Evolutionary conservation across 1,139 yeast species (phyloP).

Genomic region (Kodamaea alishanica): DNA sequence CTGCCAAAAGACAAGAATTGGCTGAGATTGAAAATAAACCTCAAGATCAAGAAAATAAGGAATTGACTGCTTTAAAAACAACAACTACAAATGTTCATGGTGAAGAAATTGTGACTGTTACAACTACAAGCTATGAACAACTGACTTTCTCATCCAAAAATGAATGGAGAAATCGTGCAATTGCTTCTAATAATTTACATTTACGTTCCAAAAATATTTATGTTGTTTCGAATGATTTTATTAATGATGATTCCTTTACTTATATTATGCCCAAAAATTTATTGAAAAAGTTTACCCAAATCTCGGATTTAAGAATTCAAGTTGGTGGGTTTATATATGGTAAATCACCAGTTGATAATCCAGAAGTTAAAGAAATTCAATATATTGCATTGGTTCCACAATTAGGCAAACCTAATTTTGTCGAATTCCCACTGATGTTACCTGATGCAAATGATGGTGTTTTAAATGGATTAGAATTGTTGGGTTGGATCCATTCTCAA

Average conservation of each 20-base stretch:
- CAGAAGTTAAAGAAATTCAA: conserved; percentile 70
- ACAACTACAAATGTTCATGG: conserved; percentile 91
- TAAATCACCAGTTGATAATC: conserved; percentile 63
- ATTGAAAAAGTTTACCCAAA: conserved; percentile 70
- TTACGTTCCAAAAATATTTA: conserved; percentile 74
- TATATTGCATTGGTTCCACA: conserved; percentile 85
- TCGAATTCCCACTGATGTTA: conserved; percentile 54
- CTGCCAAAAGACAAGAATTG: conserved; percentile 71
- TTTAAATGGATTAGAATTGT: conserved; percentile 50
- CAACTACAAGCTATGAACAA: conserved; percentile 87
- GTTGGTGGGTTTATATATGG: conserved; percentile 84
- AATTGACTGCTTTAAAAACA: conserved; percentile 75
- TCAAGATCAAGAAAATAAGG: conserved; percentile 33
- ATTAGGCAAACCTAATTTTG: conserved; percentile 65
- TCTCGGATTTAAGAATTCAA: conserved; percentile 79
- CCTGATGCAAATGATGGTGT: conserved; percentile 41
- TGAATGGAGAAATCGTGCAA: conserved; percentile 89
- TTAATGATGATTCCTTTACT: conserved; percentile 46
- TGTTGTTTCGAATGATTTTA: conserved; percentile 48
- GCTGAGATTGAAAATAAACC: conserved; percentile 67
- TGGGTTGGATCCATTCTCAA: conserved; percentile 86
- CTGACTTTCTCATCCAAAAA: conserved; percentile 77
- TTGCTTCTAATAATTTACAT: conserved; percentile 70
- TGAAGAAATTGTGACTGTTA: conserved; percentile 90
- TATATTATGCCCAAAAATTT: conserved; percentile 81